phyloP scores from a whole-genome alignment of 345 rosid species.

The Rhodamnia argentea region DNA sequence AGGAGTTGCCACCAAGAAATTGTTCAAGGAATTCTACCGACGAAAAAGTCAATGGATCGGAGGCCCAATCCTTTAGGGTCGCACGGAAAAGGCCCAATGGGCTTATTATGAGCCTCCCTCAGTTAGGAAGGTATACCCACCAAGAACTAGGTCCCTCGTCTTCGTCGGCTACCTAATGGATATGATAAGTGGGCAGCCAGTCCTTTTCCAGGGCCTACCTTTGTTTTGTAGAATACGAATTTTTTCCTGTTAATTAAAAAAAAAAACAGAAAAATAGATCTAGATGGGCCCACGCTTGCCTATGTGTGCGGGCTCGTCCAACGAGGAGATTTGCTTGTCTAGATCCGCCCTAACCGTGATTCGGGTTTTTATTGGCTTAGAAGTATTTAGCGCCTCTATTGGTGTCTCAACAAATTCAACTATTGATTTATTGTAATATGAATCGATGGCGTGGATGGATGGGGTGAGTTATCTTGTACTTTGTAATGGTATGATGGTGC shows the following conservation, averaged over 20 bases:
- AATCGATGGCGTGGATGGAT: background rate
- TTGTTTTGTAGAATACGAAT: background rate
- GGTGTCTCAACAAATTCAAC: background rate
- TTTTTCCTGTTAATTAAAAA: too few species aligned
- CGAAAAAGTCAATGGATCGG: background rate
- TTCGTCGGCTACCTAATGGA: background rate
- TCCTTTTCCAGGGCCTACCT: background rate
- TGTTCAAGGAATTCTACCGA: background rate
- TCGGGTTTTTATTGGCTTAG: background rate
- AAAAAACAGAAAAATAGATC: background rate
- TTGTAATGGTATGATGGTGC: background rate
- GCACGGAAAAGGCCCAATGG: background rate
- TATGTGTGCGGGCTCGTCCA: background rate
- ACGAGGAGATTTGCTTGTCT: background rate
- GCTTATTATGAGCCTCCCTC: background rate
- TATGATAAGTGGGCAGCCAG: background rate
- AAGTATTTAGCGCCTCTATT: background rate
- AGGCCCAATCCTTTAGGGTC: background rate
- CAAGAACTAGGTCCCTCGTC: background rate
- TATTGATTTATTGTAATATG: accelerated
- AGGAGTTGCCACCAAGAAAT: background rate
- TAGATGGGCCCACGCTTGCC: background rate
- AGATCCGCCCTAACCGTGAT: background rate
- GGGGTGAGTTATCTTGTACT: too few species aligned
- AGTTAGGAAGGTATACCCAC: background rate